Evolutionary conservation across 768 basidiomycete species (phyloP).

Genomic region (Boletus reticuloceps): DNA sequence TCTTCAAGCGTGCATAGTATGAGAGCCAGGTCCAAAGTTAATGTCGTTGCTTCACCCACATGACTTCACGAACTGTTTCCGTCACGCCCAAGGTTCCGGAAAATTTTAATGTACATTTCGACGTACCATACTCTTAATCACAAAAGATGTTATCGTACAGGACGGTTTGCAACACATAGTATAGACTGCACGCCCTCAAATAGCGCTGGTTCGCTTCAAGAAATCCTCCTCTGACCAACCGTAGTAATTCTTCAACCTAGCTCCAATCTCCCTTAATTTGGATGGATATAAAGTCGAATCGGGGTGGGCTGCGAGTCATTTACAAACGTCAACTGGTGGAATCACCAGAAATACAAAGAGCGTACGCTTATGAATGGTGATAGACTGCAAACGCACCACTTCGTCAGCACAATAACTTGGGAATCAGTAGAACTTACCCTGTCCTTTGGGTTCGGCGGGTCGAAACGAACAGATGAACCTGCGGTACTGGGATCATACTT

Average conservation of each 20-base stretch:
- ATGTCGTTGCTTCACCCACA: neutral
- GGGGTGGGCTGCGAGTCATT: conserved; percentile 57
- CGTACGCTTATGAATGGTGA: conserved; percentile 75
- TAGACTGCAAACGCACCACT: conserved; percentile 42
- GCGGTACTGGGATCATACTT: conserved; percentile 69
- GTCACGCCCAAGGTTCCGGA: neutral
- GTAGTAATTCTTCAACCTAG: conserved; percentile 58
- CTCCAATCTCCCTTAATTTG: conserved; percentile 50
- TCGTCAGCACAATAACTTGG: conserved; percentile 1
- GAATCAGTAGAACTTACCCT: conserved; percentile 32
- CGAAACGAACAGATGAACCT: conserved; percentile 80
- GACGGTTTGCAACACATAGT: neutral
- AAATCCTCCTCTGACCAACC: conserved; percentile 60
- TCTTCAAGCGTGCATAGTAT: neutral
- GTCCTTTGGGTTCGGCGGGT: conserved; percentile 59
- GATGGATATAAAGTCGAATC: conserved; percentile 56
- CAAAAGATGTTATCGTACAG: neutral
- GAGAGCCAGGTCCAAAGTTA: neutral
- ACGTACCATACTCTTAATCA: too few relatives aligned
- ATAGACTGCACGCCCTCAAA: conserved; percentile 3
- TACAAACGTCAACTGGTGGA: neutral
- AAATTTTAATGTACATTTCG: neutral
- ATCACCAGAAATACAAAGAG: neutral
- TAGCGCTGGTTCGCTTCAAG: conserved; percentile 13
- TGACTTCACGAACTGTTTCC: neutral